phyloP scores from a whole-genome alignment of 2,329 filamentous ascomycete genomes.

The Alternaria sp. region DNA sequence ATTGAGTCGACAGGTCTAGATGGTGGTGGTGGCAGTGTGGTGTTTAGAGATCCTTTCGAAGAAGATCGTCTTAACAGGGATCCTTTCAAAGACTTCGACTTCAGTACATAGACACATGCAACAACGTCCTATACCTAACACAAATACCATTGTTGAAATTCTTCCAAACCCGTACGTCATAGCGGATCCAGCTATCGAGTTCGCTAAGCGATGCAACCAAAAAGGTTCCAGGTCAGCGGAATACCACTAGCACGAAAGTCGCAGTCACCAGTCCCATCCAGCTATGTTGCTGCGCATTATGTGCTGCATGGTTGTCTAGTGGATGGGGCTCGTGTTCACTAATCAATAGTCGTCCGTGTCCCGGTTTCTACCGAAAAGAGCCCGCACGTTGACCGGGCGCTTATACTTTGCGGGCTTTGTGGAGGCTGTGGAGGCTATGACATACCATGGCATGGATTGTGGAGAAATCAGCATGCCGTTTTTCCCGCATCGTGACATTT shows the following conservation, averaged over 20 bases:
- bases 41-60: neutral
- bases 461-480: neutral
- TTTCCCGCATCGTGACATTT: neutral
- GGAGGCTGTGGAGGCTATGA: neutral
- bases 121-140: neutral
- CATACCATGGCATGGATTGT: neutral
- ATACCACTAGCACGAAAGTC: neutral
- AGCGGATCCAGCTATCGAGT: neutral
- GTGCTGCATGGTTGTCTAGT: neutral
- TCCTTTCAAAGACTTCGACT: neutral
- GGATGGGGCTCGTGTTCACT: neutral
- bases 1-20: neutral
- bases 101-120: neutral
- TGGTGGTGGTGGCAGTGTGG: neutral
- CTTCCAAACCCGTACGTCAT: neutral
- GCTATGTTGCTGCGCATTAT: neutral
- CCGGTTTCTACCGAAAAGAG: neutral
- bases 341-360: neutral
- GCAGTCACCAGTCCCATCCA: neutral
- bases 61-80: neutral
- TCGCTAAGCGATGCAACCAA: neutral
- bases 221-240: neutral
- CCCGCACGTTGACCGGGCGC: neutral
- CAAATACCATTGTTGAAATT: neutral
- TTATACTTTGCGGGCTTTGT: neutral